phyloP scores from a whole-genome alignment of 305 asterid species.

The Solanum hybrid region DNA sequence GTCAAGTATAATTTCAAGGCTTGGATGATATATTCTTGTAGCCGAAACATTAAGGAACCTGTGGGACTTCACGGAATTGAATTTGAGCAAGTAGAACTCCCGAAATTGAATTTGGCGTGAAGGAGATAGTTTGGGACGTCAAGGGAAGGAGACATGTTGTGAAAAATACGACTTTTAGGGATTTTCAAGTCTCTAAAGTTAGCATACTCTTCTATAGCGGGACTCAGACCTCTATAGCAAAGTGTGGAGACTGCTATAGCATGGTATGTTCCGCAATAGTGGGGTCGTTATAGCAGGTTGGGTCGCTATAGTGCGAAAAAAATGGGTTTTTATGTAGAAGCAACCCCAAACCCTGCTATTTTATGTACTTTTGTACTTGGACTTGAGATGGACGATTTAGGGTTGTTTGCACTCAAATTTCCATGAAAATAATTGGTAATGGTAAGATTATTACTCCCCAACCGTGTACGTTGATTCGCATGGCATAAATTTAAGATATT shows the following conservation, averaged over 20 bases:
- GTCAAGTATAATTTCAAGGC: background rate
- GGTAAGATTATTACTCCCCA: background rate
- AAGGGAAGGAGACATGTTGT: background rate
- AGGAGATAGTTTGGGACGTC: background rate
- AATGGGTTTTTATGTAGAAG: background rate
- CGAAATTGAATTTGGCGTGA: background rate
- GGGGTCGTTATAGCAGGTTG: background rate
- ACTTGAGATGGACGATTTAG: background rate
- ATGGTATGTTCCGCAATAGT: background rate
- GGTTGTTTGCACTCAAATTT: background rate
- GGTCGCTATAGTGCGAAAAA: background rate
- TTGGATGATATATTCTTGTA: background rate
- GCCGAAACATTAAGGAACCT: background rate
- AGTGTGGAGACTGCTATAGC: background rate
- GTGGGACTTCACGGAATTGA: background rate
- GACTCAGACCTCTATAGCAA: background rate
- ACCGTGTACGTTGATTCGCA: background rate
- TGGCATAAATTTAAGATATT: background rate
- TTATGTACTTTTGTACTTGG: background rate
- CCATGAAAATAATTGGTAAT: background rate
- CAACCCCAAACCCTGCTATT: background rate
- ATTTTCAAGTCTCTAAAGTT: background rate
- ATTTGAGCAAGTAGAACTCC: background rate
- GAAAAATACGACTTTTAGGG: background rate
- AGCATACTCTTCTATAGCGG: background rate